Base-by-base conservation (phyloP, 345 rosid species). In the Rhizophora mangle region DNA sequence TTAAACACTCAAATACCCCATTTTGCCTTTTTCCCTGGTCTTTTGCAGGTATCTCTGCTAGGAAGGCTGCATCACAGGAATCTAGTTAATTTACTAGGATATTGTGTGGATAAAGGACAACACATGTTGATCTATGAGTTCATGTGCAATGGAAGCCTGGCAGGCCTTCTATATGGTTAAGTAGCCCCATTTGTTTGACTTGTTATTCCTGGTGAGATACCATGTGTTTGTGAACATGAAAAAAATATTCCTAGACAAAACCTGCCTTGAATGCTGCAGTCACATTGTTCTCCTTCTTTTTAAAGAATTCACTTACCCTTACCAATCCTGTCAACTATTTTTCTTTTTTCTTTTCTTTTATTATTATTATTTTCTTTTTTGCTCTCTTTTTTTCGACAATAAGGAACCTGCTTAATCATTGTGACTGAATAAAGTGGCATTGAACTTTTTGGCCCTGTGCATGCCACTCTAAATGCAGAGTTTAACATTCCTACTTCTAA, bases 131-230 rank as follows among this genome's bases (percentile, higher is more conserved):
- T 95, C 19, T 95, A 95, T 69, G 96, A 92, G 87, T 92, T 84
- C 91, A 95, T 95, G 99, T 87, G 93, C 79, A 92, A 88, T 34
- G 99, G 99, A 65, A 95, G 97, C 81, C 78, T 95, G 78, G 92
- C 83, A 73, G 85, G 84, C 84, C 86, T 79, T 75, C 83, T 95
- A 67, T 86, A 95, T 72, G 67, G 99, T 87, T 78, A 57, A 59
- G 13, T 55, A 37, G 24, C 68, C 16, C 61, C 27, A 11, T 60
- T 63, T 46, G 19, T 54, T 76, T 66, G 29, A 51, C 51, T 53
- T 53, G 30, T 56, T 71, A 21, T 60, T 46, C 54, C 21, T 64
- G n/a, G 24, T 46, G 18, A 29, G 62, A 30, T 57, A 54, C 29
- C 52, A 27, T 62, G 20, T 55, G 3, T n/a, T 49, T 29, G 30